These are phyloP conservation scores for Hamigera avellanea DNA, from an alignment of 495 filamentous ascomycete species.

Conservation along the genomic window DNA sequence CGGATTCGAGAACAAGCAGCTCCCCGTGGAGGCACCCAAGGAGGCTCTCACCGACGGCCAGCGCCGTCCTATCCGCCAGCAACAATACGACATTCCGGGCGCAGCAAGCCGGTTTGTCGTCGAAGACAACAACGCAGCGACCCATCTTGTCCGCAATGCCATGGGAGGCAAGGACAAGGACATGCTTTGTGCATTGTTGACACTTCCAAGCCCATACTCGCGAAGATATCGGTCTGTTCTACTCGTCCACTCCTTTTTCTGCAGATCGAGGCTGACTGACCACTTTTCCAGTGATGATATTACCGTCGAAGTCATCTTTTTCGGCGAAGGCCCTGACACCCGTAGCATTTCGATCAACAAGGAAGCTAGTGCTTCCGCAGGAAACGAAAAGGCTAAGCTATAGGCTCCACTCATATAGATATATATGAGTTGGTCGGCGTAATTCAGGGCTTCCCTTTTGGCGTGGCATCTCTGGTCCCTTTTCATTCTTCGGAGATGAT, in stretches of 20 bases:
- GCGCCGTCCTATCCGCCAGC: slow-evolving; percentile 66
- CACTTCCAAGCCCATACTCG: slow-evolving; percentile 81
- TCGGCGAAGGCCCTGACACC: slow-evolving; percentile 64
- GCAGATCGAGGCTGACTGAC: slow-evolving; percentile 4
- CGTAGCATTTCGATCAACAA: slow-evolving; percentile 72
- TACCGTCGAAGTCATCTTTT: slow-evolving; percentile 98
- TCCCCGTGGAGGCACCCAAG: slow-evolving; percentile 40
- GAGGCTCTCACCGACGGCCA: slow-evolving; percentile 43
- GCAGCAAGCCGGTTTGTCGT: slow-evolving; percentile 75
- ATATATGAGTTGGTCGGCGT: no score
- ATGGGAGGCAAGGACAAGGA: slow-evolving; percentile 89
- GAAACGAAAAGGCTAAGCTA: slow-evolving; percentile 46
- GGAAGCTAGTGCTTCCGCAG: slow-evolving; percentile 63
- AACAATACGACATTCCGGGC: slow-evolving; percentile 66
- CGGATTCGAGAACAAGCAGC: slow-evolving; percentile 27
- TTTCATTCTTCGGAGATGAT: no score
- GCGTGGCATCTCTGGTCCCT: no score
- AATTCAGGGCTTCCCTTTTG: no score
- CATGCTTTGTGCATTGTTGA: slow-evolving; percentile 87
- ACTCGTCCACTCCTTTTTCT: neutral
- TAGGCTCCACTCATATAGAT: slow-evolving; percentile 11
- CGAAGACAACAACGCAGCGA: slow-evolving; percentile 92
- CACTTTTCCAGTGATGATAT: slow-evolving; percentile 61
- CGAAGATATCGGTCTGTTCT: slow-evolving; percentile 73
- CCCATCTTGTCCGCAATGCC: slow-evolving; percentile 91